These are phyloP conservation scores for Pseudomassariella vexata DNA, from an alignment of 2,329 filamentous ascomycete species.

Conservation along the genomic window DNA sequence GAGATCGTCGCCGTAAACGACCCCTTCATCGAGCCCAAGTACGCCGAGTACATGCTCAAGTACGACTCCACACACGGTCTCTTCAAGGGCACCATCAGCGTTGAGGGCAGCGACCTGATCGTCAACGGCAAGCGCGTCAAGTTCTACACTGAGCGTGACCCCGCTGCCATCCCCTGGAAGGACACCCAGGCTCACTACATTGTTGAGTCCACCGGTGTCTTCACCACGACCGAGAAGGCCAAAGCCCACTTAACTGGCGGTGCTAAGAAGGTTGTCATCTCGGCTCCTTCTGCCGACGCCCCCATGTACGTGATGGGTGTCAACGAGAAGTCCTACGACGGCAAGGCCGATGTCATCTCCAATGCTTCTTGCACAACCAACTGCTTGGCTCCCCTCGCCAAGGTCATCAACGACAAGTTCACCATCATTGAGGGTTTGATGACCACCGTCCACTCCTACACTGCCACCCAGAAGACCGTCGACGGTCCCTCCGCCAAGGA, in stretches of 20 bases:
- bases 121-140: slow-evolving; percentile 93
- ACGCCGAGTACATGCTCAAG: slow-evolving; percentile 99
- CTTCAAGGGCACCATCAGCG: slow-evolving; percentile 88
- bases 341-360: slow-evolving; percentile 88
- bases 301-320: slow-evolving; percentile 99
- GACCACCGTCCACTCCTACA: slow-evolving; percentile 99
- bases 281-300: slow-evolving; percentile 86
- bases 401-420: slow-evolving; percentile 99
- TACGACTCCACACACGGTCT: slow-evolving; percentile 95
- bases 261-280: slow-evolving; percentile 97
- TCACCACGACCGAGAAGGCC: slow-evolving; percentile 98
- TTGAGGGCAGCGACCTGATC: slow-evolving; percentile 64
- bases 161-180: slow-evolving; percentile 81
- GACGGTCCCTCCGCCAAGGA: slow-evolving; percentile 97
- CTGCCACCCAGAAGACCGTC: slow-evolving; percentile 98
- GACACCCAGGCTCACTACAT: slow-evolving; percentile 88
- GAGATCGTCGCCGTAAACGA: slow-evolving; percentile 97
- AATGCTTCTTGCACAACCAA: slow-evolving; percentile 99
- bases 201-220: slow-evolving; percentile 97
- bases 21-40: slow-evolving; percentile 96
- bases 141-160: slow-evolving; percentile 93
- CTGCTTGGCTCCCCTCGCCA: slow-evolving; percentile 98
- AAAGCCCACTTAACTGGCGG: slow-evolving; percentile 89
- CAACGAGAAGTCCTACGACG: slow-evolving; percentile 91
- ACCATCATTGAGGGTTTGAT: slow-evolving; percentile 97